Evolutionary conservation across 2,329 filamentous ascomycete genomes (phyloP).

Genomic region (Aspergillus hortae): DNA sequence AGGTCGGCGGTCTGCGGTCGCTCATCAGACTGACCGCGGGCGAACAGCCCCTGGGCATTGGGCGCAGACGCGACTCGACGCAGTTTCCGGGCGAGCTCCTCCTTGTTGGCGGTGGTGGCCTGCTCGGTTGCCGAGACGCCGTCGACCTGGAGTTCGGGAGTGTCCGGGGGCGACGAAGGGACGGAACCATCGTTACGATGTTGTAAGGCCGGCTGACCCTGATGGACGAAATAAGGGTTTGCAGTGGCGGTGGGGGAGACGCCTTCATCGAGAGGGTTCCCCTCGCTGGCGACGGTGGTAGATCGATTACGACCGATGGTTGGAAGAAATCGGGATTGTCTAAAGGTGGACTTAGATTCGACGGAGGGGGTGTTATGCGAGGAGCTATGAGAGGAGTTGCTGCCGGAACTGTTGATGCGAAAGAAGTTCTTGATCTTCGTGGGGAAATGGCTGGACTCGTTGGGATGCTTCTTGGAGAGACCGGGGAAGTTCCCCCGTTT

Average conservation of each 20-base stretch:
- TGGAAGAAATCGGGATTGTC: constrained; percentile 85
- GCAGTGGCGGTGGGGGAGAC: constrained; percentile 90
- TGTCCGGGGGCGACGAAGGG: constrained; percentile 88
- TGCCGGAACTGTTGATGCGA: constrained; percentile 58
- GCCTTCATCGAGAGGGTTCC: constrained; percentile 81
- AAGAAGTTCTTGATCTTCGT: constrained; percentile 69
- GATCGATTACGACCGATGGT: constrained; percentile 84
- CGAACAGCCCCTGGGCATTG: constrained; percentile 91
- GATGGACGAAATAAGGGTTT: constrained; percentile 96
- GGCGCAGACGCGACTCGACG: constrained; percentile 93
- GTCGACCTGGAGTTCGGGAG: constrained; percentile 71
- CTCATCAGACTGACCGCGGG: constrained; percentile 56
- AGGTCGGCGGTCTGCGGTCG: constrained; percentile 82
- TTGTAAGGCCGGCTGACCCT: constrained; percentile 86
- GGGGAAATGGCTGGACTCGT: constrained; percentile 50
- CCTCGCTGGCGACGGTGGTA: constrained; percentile 87
- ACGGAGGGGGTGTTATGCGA: constrained; percentile 31
- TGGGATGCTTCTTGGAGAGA: constrained; percentile 44
- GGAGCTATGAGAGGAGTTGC: constrained; percentile 27
- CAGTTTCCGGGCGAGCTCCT: constrained; percentile 89
- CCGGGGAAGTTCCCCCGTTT: constrained; percentile 46
- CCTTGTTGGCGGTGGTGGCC: constrained; percentile 76
- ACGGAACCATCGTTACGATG: constrained; percentile 95
- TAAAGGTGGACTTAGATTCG: constrained; percentile 65
- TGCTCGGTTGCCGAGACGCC: constrained; percentile 64